Conservation (phyloP, 1,139 yeast genomes). For the Sugiyamaella xylanicola region DNA sequence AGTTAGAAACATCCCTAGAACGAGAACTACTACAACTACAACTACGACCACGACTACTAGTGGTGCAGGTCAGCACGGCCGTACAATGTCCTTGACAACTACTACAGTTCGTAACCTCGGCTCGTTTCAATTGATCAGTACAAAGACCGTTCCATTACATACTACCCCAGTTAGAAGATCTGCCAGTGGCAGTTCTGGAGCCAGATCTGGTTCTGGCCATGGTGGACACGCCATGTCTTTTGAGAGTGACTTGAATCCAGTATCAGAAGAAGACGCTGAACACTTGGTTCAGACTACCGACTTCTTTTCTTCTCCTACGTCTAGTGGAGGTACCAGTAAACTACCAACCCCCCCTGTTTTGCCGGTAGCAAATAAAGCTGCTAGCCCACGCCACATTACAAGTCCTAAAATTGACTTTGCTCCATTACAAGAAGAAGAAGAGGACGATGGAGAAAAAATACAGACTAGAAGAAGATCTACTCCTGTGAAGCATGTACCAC, state of each 20-base stretch:
- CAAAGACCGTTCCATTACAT: conserved; percentile 36
- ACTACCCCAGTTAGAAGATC: conserved; percentile 21
- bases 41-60: conserved; percentile 26
- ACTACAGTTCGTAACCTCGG: conserved; percentile 45
- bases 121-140: conserved; percentile 42
- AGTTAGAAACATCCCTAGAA: conserved; percentile 1
- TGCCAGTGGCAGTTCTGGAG: conserved; percentile 15
- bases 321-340: conserved; percentile 3
- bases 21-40: conserved; percentile 17
- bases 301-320: conserved; percentile 19
- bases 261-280: conserved; percentile 38
- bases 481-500: conserved; percentile 31
- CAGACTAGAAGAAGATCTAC: conserved; percentile 1
- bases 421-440: conserved; percentile 8
- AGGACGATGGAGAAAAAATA: not conserved
- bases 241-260: conserved; percentile 42
- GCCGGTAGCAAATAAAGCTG: not conserved
- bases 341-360: conserved; percentile 12
- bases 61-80: conserved; percentile 34
- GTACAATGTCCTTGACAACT: conserved; percentile 45
- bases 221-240: conserved; percentile 37
- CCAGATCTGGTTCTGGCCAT: conserved; percentile 26
- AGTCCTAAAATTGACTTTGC: conserved; percentile 16
- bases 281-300: conserved; percentile 9
- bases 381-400: conserved; percentile 5